phyloP scores from a whole-genome alignment of 176 grass and related monocot genomes.

The Oryza rufipogon region DNA sequence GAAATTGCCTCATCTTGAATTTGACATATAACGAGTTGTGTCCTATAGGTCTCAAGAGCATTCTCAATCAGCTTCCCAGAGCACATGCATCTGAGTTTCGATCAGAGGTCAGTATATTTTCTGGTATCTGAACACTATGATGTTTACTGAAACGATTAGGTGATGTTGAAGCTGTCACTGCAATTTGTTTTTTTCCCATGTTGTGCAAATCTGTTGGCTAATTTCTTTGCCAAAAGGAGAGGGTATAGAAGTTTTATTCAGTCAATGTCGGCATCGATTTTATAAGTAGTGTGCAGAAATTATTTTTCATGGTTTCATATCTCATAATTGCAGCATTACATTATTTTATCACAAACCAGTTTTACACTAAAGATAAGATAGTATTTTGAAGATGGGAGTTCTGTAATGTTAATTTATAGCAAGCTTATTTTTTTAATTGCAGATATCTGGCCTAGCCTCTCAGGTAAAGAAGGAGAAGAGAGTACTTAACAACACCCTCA shows the following conservation, averaged over 20 bases:
- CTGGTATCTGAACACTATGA: not conserved
- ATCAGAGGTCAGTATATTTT: constrained; percentile 43
- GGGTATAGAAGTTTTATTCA: not conserved
- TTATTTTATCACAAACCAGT: not conserved
- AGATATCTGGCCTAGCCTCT: not conserved
- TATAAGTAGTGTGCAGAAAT: not conserved
- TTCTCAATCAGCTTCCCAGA: constrained; percentile 54
- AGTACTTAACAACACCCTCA: not conserved
- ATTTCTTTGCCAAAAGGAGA: not conserved
- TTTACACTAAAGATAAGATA: not conserved
- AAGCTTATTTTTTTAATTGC: constrained; percentile 4
- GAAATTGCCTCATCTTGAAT: not conserved
- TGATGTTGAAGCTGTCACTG: not conserved
- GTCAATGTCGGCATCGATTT: not conserved
- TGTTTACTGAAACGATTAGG: not conserved
- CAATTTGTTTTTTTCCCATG: not conserved
- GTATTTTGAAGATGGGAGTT: not conserved
- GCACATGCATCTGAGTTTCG: constrained; percentile 62
- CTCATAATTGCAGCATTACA: not conserved
- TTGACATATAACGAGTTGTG: constrained; percentile 5
- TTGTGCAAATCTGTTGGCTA: not conserved
- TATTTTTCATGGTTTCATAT: not conserved
- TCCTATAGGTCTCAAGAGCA: constrained; percentile 49
- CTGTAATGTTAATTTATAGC: not conserved
- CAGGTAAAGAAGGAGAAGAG: constrained; percentile 7